A percentile compares a stretch with the other conserved stretches of the same genome.
Evolutionary conservation across 257 asterid species (phyloP).

Genomic region (Anisodus acutangulus): DNA sequence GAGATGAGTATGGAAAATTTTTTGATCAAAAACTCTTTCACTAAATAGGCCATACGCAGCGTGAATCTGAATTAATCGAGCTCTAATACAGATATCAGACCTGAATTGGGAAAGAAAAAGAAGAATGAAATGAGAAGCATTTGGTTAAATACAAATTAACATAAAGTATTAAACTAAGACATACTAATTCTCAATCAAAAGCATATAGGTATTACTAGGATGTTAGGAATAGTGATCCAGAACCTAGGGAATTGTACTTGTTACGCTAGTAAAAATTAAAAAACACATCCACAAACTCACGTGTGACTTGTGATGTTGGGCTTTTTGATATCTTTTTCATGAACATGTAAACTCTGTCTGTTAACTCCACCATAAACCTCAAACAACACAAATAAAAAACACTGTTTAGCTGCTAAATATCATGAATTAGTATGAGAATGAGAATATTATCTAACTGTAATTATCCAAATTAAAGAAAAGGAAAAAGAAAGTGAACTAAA

Average conservation of each 20-base stretch:
- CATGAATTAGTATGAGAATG: not conserved
- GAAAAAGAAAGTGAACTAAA: not conserved
- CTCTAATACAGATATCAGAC: no score
- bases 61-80: no score
- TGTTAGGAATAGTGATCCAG: not conserved
- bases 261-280: not conserved
- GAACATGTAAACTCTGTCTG: not conserved
- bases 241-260: conserved; percentile 26
- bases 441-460: conserved; percentile 17
- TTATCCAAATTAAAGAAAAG: not conserved
- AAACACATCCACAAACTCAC: conserved; percentile 25
- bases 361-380: not conserved
- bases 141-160: no score
- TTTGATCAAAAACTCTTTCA: no score
- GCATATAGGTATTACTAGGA: not conserved
- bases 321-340: not conserved
- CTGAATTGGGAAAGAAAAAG: no score
- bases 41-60: no score
- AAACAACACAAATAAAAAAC: not conserved
- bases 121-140: no score
- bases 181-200: not conserved
- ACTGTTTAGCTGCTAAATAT: conserved; percentile 14
- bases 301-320: conserved; percentile 22
- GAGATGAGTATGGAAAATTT: no score
- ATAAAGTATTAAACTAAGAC: no score